Percentiles rank a stretch among this genome's conserved stretches.
Conservation (phyloP, 345 rosid species). For the Rhizophora apiculata region DNA sequence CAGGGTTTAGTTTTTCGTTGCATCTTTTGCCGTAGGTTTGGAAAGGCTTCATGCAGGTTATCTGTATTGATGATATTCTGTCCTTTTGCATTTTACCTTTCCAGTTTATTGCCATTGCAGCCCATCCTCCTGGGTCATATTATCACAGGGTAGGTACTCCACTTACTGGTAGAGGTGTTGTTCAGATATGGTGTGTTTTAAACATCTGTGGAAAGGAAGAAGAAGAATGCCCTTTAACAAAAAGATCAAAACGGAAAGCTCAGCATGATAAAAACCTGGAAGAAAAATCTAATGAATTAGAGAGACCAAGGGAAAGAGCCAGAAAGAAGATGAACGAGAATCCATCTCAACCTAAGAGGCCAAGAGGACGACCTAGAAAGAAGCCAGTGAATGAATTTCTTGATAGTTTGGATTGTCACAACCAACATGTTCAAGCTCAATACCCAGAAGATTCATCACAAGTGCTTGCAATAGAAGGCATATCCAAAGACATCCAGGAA, state of each 20-base stretch:
- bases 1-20: too few species aligned
- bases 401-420: slow-evolving; percentile 28
- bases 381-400: slow-evolving; percentile 34
- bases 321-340: slow-evolving; percentile 19
- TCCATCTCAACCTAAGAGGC: slow-evolving; percentile 16
- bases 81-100: not conserved
- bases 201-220: slow-evolving; percentile 36
- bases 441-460: slow-evolving; percentile 44
- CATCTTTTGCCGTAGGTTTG: too few species aligned
- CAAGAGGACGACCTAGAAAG: slow-evolving; percentile 49
- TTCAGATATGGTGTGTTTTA: slow-evolving; percentile 85
- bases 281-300: slow-evolving; percentile 20
- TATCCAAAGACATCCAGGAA: slow-evolving; percentile 27
- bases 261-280: slow-evolving; percentile 16
- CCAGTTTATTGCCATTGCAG: slow-evolving; percentile 86
- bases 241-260: slow-evolving; percentile 24
- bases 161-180: slow-evolving; percentile 71
- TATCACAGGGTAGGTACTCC: slow-evolving; percentile 70
- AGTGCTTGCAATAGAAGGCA: slow-evolving; percentile 31
- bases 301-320: slow-evolving; percentile 34
- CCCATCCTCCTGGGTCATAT: slow-evolving; percentile 82
- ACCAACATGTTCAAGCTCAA: slow-evolving; percentile 40
- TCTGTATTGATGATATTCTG: not conserved
- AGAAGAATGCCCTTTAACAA: slow-evolving; percentile 16
- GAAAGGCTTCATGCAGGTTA: too few species aligned